Evolutionary conservation across 202 grass and related monocot species (phyloP).

Genomic region (Tripidium arundinaceum): DNA sequence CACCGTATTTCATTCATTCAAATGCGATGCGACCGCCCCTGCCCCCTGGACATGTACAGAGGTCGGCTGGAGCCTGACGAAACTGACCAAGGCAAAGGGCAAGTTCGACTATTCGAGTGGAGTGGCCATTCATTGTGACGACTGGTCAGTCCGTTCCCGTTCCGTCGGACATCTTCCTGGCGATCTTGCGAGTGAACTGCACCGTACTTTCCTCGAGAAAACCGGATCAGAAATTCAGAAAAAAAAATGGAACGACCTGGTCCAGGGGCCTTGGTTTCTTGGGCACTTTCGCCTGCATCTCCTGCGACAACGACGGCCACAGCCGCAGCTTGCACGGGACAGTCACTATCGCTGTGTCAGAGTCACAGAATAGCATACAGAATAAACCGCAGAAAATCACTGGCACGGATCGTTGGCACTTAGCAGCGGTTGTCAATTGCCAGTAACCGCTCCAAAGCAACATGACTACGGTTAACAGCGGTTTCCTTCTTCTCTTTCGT

Average conservation of each 20-base stretch:
- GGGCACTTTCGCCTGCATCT: neutral
- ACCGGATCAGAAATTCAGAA: neutral
- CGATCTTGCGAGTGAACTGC: neutral
- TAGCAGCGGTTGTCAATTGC: neutral
- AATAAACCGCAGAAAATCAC: neutral
- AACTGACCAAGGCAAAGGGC: neutral
- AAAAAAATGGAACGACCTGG: too few relatives aligned
- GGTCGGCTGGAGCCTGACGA: neutral
- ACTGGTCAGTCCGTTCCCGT: neutral
- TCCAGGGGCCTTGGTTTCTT: neutral
- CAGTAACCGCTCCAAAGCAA: neutral
- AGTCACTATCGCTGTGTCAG: too few relatives aligned
- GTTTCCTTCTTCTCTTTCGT: neutral
- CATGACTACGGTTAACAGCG: neutral
- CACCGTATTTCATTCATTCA: neutral
- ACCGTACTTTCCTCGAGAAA: neutral
- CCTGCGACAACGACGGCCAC: neutral
- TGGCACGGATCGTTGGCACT: neutral
- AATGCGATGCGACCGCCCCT: too few relatives aligned
- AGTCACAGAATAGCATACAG: neutral
- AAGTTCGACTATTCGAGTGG: neutral
- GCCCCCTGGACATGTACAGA: neutral
- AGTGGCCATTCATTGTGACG: neutral
- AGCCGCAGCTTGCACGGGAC: neutral
- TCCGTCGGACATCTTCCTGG: neutral